Evolutionary conservation across 2,329 filamentous ascomycete genomes (phyloP).

Genomic region (Cryphonectria nitschkei): DNA sequence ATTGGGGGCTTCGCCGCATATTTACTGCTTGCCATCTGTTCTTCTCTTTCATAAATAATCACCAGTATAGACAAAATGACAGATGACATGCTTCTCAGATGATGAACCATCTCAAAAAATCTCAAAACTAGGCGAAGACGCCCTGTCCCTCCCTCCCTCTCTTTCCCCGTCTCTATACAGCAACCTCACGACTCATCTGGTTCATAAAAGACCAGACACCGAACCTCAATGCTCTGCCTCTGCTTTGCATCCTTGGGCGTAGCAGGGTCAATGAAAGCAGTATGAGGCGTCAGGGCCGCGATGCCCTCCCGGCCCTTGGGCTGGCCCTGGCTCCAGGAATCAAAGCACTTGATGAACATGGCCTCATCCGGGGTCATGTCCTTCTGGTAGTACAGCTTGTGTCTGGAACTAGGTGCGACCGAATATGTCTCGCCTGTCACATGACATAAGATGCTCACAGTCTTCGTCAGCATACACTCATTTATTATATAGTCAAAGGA

Average conservation of each 20-base stretch:
- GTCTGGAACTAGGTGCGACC: slow-evolving; percentile 59
- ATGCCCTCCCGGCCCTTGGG: slow-evolving; percentile 44
- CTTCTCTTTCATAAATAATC: no score
- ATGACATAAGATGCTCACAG: no score
- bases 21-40: no score
- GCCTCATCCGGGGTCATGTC: slow-evolving; percentile 64
- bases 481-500: no score
- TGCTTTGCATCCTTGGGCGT: slow-evolving; percentile 50
- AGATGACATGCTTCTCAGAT: no score
- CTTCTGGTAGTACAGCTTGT: slow-evolving; percentile 68
- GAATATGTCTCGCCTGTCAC: slow-evolving; percentile 62
- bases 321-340: slow-evolving; percentile 47
- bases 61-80: no score
- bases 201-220: slow-evolving; percentile 65
- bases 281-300: slow-evolving; percentile 54
- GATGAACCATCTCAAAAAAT: no score
- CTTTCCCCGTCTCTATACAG: not conserved
- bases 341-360: slow-evolving; percentile 57
- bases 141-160: no score
- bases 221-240: slow-evolving; percentile 67
- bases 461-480: slow-evolving; percentile 4
- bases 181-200: not conserved
- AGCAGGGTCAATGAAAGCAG: slow-evolving; percentile 58
- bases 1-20: no score
- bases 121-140: no score